Base-by-base conservation (phyloP, 177 flowering plant genomes). In the Tripterygium wilfordii region DNA sequence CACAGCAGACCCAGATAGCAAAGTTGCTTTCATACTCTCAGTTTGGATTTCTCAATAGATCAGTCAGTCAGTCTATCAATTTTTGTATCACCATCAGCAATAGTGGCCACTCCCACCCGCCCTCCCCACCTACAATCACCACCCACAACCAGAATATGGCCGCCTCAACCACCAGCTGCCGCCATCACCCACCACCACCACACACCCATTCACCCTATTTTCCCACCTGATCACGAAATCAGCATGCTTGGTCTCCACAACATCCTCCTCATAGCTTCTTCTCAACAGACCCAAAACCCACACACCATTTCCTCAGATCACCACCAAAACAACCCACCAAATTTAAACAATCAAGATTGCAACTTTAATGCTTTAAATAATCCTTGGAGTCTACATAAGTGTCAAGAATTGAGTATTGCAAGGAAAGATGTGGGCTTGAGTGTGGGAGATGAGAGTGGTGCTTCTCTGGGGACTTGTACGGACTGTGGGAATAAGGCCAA, bases 401-500 rank as follows among this genome's bases (percentile, higher is more conserved):
- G 12, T 10, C 22, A 30, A 1, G 22, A 44, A 15, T 18, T 49
- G 23, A 42, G 19, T 22, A 18, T 15, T n/a, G n/a, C n/a, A n/a
- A n/a, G n/a, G n/a, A n/a, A n/a, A n/a, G n/a, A n/a, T n/a, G n/a
- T n/a, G n/a, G n/a, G n/a, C n/a, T n/a, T n/a, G n/a, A n/a, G n/a
- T n/a, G 36, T 5, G 3, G 46, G 18, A 0, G 46, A 3, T 14
- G 48, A 48, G 1, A 48, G 36, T 8, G 18, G 20, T 21, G n/a
- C 10, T 5, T 27, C 35, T 38, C 0, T 31, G 39, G 42, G 45
- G 15, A 63, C 31, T 10, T 67, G 71, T 20, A 26, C 35, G 41
- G 79, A 74, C 25, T 74, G 79, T 33, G 79, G 79, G 23, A 74
- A 74, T 52, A 58, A 59, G 33, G 79, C 79, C 0, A 74, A 74